Conservation (phyloP, 2,329 filamentous ascomycete species). For the Fusarium luffae region DNA sequence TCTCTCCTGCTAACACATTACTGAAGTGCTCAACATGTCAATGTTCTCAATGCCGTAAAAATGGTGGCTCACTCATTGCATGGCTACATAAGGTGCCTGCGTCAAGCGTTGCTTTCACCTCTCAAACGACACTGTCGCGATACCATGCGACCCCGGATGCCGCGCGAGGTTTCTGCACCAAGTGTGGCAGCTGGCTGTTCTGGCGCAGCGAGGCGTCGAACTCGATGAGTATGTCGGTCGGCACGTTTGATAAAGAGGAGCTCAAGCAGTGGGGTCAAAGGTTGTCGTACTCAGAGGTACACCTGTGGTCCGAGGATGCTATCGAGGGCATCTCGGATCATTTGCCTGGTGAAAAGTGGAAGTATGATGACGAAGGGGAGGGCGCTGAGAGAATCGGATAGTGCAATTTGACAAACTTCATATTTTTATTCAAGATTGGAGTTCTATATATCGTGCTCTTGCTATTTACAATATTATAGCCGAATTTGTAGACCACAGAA, state of each 20-base stretch:
- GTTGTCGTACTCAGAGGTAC: constrained; percentile 52
- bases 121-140: constrained; percentile 49
- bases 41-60: constrained; percentile 66
- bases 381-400: constrained; percentile 34
- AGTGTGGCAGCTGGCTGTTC: constrained; percentile 62
- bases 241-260: constrained; percentile 58
- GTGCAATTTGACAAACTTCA: not conserved
- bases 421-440: constrained; percentile 4
- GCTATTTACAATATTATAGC: constrained; percentile 5
- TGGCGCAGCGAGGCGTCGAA: constrained; percentile 53
- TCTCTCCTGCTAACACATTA: not conserved
- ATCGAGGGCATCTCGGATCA: constrained; percentile 62
- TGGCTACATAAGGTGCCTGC: constrained; percentile 53
- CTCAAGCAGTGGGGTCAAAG: constrained; percentile 54
- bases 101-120: constrained; percentile 51
- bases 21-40: constrained; percentile 61
- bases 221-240: constrained; percentile 53
- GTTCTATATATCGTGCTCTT: not conserved
- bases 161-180: constrained; percentile 60
- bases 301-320: constrained; percentile 58
- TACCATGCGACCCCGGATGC: constrained; percentile 55
- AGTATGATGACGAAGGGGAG: constrained; percentile 37
- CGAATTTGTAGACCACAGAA: not conserved
- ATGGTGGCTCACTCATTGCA: constrained; percentile 60
- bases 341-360: constrained; percentile 46